These are phyloP conservation scores for Diaporthe helianthi DNA, from an alignment of 2,329 filamentous ascomycete genomes.

Conservation along the genomic window DNA sequence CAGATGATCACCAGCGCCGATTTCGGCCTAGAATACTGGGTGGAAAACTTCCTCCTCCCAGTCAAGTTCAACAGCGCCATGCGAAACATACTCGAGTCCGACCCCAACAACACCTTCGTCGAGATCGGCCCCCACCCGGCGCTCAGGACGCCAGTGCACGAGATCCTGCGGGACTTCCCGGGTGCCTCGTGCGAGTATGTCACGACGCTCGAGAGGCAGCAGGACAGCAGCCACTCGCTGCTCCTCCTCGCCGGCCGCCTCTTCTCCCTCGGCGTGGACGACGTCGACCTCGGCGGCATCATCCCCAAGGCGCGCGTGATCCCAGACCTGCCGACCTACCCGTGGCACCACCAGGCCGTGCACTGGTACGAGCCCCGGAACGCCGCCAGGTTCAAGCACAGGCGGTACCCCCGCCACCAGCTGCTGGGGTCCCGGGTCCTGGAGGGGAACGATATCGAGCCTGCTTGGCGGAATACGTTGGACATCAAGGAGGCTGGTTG, in stretches of 20 bases:
- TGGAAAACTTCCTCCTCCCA: background rate
- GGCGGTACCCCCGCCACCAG: background rate
- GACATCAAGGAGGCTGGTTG: background rate
- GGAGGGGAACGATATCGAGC: background rate
- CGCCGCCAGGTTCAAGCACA: background rate
- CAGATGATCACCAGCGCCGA: background rate
- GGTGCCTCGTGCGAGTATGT: too few relatives aligned
- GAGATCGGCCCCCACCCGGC: background rate
- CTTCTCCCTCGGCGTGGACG: too few relatives aligned
- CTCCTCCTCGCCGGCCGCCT: too few relatives aligned
- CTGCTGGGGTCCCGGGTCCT: background rate
- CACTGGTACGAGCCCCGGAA: background rate
- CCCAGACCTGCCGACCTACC: background rate
- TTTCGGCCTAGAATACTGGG: background rate
- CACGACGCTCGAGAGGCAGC: background rate
- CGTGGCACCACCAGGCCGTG: background rate
- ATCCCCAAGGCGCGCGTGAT: background rate
- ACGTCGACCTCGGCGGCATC: background rate
- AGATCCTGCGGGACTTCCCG: background rate
- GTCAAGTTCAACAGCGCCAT: background rate
- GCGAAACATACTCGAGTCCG: background rate
- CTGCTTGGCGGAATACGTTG: background rate
- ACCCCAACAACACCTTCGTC: background rate
- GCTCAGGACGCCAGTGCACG: background rate
- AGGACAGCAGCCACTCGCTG: too few relatives aligned